Base-by-base conservation (phyloP, 176 grass and related monocot species). In the Carex kokanica region DNA sequence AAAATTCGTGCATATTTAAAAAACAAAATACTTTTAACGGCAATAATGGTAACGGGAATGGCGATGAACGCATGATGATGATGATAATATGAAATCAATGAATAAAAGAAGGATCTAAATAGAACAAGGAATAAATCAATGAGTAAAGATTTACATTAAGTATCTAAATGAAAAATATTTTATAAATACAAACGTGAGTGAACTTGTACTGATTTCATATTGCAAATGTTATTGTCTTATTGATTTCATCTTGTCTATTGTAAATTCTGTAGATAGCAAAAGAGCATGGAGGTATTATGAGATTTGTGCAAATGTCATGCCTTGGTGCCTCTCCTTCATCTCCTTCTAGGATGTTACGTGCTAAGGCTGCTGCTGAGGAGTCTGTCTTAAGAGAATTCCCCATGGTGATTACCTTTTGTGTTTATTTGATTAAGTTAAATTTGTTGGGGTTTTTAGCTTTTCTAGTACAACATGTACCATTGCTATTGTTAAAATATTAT, bases 271-370 rank as follows among this genome's bases (percentile, higher is more conserved):
- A 99, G 96, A 90, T 99, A 86, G 90, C 91, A 60, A 99, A 99
- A 88, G 93, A 99, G 72, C 93, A 95, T 36, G 96, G 96, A 1
- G 93, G 96, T 85, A 95, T 99, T 55, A 87, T 93, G 85, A 95
- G 96, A 90, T 99, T 99, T 49, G 93, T 99, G 59, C 96, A 99
- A 87, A 75, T 99, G 88, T 99, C 96, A 83, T 86, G 80, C 85
- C 83, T 99, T 67, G 96, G 96, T 65, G 89, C 93, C 83, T 93
- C 96, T 81, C 64, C 74, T 7, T 90, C 91, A 75, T 90, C 96
- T 74, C 84, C 90, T 86, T 99, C 96, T 57, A 99, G 41, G 94
- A 85, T 99, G 93, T 83, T 99, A 47, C 89, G 85, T 84, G 77
- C 96, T 27, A 99, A 99, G 85, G 90, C 88, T 91, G 96, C 91